Evolutionary conservation across 2,329 filamentous ascomycete species (phyloP), one percentile per base, ranked within the genome.

Genomic region (Epichloe festucae): DNA sequence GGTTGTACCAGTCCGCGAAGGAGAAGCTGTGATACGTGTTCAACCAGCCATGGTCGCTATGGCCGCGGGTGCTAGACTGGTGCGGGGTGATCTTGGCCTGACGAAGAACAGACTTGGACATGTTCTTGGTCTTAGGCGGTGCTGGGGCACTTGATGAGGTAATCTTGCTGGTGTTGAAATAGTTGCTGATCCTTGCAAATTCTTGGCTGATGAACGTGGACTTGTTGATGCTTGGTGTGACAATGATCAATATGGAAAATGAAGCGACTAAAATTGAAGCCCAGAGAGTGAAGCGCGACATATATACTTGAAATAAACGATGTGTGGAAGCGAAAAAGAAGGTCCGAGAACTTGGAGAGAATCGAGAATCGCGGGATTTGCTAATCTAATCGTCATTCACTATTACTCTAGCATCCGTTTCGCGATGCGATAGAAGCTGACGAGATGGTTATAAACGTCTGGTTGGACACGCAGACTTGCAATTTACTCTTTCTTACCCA

Each of bases 11-110:
- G 62, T 76, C 74, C 42, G 87, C 87, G 67, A 95, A 94, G 61
- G 79, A 84, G 73, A 95, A 94, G 56, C 84, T 87, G 72, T 94
- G 88, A 70, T 86, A 93, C 7, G 84, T 84, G 70, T 91, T 85
- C 8, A 95, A 78, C 89, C 89, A 95, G 66, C 85, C 87, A 66
- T 94, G 87, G 65, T 94, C 80, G 38, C 80, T 78, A 66, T 90
- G 85, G 35, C 89, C 89, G 49, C 89, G 79, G 44, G 78, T 74
- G 53, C 75, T 73, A 58, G 86, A 93, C 53, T 79, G 81, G 57
- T 89, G 86, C 50, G 84, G 84, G 39, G 78, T 79, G 70, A 94
- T 85, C 61, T 85, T 87, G 59, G 82, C 82, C 67, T 85, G 77
- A 39, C 74, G 68, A 54, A 85, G 78, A 49, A 58, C 54, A 40